Base-by-base conservation (phyloP, 345 rosid genomes). In the Citrus cavaleriei region DNA sequence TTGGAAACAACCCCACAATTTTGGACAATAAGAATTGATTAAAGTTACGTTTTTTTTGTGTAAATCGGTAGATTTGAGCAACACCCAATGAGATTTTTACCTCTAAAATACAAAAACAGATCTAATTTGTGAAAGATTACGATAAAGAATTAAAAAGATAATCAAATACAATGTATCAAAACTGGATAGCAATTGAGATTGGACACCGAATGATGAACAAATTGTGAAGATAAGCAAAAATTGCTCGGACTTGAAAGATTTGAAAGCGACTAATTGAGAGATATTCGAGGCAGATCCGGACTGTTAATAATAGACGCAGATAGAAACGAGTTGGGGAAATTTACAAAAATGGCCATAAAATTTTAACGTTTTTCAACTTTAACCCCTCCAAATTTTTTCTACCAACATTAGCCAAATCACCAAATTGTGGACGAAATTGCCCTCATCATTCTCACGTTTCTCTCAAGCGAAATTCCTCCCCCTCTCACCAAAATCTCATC, bases 1-100 rank as follows among this genome's bases (percentile, higher is more conserved):
- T 69, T 81, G 54, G 4, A 59, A 59, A 60, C 74, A 77, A 42
- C 22, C 71, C 75, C 84, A 70, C 60, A 58, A 35, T 32, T 19
- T 24, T 58, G 35, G 75, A 80, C 71, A 46, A 62, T 46, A 37
- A 19, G 70, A 77, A 74, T 54, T 37, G 61, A 70, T 9, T n/a
- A 61, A 72, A 34, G 8, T 27, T 54, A 24, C 21, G 67, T 57
- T 51, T 51, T 55, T 37, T 42, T 73, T 7, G 6, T 61, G 27
- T 38, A 21, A 51, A 70, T 38, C 38, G 32, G 10, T n/a, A 42
- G 67, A 51, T 58, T 75, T 75, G 22, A 51, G 37, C 21, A 28
- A 72, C 25, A 76, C 79, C 81, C 83, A 74, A 77, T 46, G 77
- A 57, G 42, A 72, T 62, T 69, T 46, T 73, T 25, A 70, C 59